Evolutionary conservation across 176 grass and related monocot species (phyloP), one percentile per base, ranked within the genome.

Genomic region (Guadua angustifolia): DNA sequence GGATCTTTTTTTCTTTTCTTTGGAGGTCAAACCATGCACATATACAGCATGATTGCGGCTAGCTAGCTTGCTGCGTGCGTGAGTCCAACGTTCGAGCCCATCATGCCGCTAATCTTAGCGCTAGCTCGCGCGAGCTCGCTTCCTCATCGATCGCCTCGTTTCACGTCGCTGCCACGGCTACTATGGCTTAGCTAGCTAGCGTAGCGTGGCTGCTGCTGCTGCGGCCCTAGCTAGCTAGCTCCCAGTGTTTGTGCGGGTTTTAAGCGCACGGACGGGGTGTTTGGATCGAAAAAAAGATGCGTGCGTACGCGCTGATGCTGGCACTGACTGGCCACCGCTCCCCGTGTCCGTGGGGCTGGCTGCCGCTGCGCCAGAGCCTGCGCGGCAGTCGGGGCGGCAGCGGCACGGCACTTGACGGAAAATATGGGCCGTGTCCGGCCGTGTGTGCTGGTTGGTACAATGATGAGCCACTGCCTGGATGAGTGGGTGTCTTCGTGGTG

Each of bases 381-480:
- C 25, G 47, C 26, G 64, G 33, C 24, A 2, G 79, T 24, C 50
- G 50, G 64, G 12, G 8, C 56, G n/a, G 57, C 51, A 7, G 8
- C 56, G n/a, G 57, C 51, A 7, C 75, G 56, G 67, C 71, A 38
- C 29, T 44, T 14, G 16, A 33, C 67, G 68, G 67, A 11, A 60
- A 68, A 84, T n/a, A 17, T 45, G 81, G 81, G 29, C 21, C 47
- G 59, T 79, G 72, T 64, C 57, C n/a, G n/a, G n/a, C n/a, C 52
- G 53, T 17, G 40, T 1, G 19, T 33, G 16, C 1, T 18, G 39
- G 67, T 2, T 18, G 39, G 67, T 66, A 17, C 63, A 45, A 32
- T 59, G 64, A 82, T 46, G 86, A 58, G 71, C 19, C 53, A 2
- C 17, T 38, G 55, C 9, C 64, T 49, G 67, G 45, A 22, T 22